phyloP scores from a whole-genome alignment of 306 rosid genomes.

The Sechiopsis laciniata region DNA sequence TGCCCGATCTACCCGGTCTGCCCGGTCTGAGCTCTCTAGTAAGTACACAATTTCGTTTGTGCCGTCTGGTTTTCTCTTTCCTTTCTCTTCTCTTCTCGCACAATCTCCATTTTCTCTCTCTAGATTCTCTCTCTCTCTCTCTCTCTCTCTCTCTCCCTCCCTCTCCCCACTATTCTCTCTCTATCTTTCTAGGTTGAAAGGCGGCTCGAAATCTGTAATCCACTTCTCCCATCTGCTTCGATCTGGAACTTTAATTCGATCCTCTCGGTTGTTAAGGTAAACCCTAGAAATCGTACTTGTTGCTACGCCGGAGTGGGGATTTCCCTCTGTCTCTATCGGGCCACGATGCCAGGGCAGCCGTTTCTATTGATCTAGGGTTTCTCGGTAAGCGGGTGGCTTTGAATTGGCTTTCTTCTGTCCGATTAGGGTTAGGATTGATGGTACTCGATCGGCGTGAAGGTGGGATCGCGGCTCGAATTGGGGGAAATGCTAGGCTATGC shows the following conservation, averaged over 20 bases:
- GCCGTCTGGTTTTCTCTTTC: constrained; percentile 19
- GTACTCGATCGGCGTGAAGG: constrained; percentile 34
- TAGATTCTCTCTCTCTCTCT: neutral
- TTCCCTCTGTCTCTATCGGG: neutral
- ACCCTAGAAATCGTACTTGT: constrained; percentile 11
- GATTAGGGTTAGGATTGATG: constrained; percentile 36
- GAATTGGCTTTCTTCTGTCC: constrained; percentile 21
- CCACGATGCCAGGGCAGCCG: constrained; percentile 27
- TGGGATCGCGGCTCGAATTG: constrained; percentile 41
- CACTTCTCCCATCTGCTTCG: constrained; percentile 23
- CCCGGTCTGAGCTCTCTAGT: constrained; percentile 31
- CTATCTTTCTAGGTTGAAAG: constrained; percentile 22
- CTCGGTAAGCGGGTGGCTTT: neutral
- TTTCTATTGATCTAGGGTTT: constrained; percentile 37
- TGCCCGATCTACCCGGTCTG: constrained; percentile 43
- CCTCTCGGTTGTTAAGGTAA: constrained; percentile 15
- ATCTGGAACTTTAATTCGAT: constrained; percentile 28
- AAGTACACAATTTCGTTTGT: constrained; percentile 31
- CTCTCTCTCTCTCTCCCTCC: neutral
- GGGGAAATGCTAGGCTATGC: constrained; percentile 81
- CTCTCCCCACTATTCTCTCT: neutral
- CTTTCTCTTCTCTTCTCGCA: constrained; percentile 6
- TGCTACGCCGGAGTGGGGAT: neutral
- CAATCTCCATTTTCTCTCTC: constrained; percentile 28
- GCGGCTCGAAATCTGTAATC: constrained; percentile 32